Percentiles rank a stretch among this genome's conserved stretches.
Evolutionary conservation across 1,284 basidiomycete species (phyloP).

Genomic region (Pascua sp.): DNA sequence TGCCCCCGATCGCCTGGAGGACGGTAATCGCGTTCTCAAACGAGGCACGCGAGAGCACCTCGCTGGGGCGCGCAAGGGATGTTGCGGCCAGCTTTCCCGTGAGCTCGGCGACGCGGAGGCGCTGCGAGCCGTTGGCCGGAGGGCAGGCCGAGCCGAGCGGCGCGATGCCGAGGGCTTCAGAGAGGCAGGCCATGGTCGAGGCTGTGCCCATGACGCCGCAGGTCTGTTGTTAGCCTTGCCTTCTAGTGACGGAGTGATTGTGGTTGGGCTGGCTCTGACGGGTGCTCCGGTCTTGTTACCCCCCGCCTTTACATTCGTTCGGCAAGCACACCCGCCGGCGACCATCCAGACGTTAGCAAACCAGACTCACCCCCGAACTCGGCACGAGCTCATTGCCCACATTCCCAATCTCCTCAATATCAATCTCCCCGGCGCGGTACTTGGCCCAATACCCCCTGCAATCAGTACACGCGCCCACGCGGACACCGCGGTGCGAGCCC

Average conservation of each 20-base stretch:
- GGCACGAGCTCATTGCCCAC: constrained; percentile 47
- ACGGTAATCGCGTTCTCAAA: constrained; percentile 53
- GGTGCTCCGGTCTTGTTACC: too few species aligned
- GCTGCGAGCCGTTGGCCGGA: constrained; percentile 39
- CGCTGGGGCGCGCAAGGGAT: constrained; percentile 36
- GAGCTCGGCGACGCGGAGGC: constrained; percentile 41
- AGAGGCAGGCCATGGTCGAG: constrained; percentile 46
- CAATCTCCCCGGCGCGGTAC: constrained; percentile 41
- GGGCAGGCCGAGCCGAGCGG: constrained; percentile 43
- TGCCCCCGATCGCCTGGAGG: constrained; percentile 51
- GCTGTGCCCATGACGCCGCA: constrained; percentile 49
- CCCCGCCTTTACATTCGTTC: too few species aligned
- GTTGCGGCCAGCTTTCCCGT: constrained; percentile 29
- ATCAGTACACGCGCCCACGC: constrained; percentile 47
- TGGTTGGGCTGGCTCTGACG: too few species aligned
- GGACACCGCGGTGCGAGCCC: constrained; percentile 35
- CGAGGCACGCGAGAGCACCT: constrained; percentile 47
- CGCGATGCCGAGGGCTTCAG: constrained; percentile 43
- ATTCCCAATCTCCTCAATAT: constrained; percentile 41
- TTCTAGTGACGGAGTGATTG: too few species aligned
- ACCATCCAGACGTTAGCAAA: too few species aligned
- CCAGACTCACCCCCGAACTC: constrained; percentile 34
- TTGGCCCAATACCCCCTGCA: constrained; percentile 45
- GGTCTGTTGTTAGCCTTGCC: constrained; percentile 23
- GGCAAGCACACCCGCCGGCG: neutral